A percentile compares a stretch with the other conserved stretches of the same genome.
Conservation (phyloP, 257 asterid species). For the Orobanche coerulescens region DNA sequence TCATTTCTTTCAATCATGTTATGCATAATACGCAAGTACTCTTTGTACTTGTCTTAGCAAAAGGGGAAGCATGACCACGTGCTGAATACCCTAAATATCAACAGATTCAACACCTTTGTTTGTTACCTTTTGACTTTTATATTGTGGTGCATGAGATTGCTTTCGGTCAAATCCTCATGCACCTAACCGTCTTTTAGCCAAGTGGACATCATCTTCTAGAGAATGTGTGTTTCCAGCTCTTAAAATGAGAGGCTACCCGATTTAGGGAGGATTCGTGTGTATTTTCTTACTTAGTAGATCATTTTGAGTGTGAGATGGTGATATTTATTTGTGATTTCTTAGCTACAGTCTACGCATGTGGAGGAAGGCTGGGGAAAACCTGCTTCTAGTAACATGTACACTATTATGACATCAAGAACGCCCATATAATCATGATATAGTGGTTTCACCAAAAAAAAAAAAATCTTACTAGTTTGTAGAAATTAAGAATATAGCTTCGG, state of each 20-base stretch:
- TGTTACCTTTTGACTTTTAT: too few relatives aligned
- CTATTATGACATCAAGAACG: background rate
- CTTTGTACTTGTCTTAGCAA: background rate
- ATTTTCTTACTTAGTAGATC: background rate
- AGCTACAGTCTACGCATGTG: too few relatives aligned
- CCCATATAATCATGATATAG: background rate
- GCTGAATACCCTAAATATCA: background rate
- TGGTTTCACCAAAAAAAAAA: too few relatives aligned
- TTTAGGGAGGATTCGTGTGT: background rate
- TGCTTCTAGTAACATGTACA: background rate
- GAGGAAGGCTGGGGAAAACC: too few relatives aligned
- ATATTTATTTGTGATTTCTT: too few relatives aligned
- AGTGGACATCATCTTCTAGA: background rate
- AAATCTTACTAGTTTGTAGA: background rate
- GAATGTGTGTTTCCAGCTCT: background rate
- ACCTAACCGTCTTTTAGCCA: background rate
- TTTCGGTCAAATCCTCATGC: background rate
- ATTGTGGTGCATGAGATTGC: background rate
- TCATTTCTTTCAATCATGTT: background rate
- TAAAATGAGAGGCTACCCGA: background rate
- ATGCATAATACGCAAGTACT: background rate
- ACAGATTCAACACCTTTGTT: background rate
- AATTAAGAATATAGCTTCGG: slow-evolving; percentile 8
- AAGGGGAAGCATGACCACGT: background rate
- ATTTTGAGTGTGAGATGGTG: background rate